A percentile compares a stretch with the other conserved stretches of the same genome.
Evolutionary conservation across 1,284 basidiomycete genomes (phyloP).

Genomic region (Dichomitus squalens): DNA sequence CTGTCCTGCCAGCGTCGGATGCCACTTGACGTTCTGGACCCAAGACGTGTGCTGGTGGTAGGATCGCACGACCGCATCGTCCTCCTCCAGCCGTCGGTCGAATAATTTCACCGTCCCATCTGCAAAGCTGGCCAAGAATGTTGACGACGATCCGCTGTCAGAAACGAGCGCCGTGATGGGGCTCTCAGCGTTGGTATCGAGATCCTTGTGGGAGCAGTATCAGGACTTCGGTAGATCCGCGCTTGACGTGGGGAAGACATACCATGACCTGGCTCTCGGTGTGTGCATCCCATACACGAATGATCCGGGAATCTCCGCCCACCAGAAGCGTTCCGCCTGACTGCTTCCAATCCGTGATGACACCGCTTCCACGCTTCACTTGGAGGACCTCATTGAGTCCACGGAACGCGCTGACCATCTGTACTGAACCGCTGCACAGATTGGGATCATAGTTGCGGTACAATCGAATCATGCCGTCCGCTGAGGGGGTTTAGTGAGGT

Average conservation of each 20-base stretch:
- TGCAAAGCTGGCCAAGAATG: conserved; percentile 91
- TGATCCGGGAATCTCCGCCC: conserved; percentile 88
- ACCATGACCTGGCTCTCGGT: conserved; percentile 86
- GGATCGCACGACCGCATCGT: conserved; percentile 82
- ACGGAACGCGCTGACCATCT: conserved; percentile 93
- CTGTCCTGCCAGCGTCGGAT: conserved; percentile 73
- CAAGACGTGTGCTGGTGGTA: conserved; percentile 88
- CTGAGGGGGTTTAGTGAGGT: conserved; percentile 32
- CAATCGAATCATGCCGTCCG: conserved; percentile 90
- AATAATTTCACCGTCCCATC: conserved; percentile 92
- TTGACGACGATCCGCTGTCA: conserved; percentile 78
- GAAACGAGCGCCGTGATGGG: conserved; percentile 87
- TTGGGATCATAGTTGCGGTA: conserved; percentile 88
- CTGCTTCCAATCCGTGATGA: conserved; percentile 96
- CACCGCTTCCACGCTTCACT: conserved; percentile 75
- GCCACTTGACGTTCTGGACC: conserved; percentile 91
- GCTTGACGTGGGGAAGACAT: conserved; percentile 30
- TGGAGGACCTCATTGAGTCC: conserved; percentile 83
- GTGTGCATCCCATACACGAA: conserved; percentile 95
- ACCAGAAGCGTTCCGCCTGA: conserved; percentile 83
- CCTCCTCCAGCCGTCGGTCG: conserved; percentile 86
- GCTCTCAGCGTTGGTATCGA: conserved; percentile 89
- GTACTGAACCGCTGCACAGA: conserved; percentile 64
- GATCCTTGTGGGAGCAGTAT: conserved; percentile 53
- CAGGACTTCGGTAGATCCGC: conserved; percentile 1